These are phyloP conservation scores for Geoglossum cookeanum DNA, from an alignment of 2,329 filamentous ascomycete species.

Conservation along the genomic window DNA sequence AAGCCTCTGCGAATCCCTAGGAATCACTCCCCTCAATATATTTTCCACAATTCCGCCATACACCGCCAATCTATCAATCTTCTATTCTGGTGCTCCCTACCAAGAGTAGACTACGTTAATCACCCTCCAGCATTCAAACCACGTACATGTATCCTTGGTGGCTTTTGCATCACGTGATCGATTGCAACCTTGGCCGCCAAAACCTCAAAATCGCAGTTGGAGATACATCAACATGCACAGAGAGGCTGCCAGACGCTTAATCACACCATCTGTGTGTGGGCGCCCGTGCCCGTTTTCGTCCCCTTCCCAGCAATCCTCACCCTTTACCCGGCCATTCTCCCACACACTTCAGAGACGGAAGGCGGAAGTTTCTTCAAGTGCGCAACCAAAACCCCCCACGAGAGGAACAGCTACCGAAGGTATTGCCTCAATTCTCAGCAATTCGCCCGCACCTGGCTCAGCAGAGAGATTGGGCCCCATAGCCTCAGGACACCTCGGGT, in stretches of 20 bases:
- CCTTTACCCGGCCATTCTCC: neutral
- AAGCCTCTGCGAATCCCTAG: neutral
- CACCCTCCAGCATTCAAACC: neutral
- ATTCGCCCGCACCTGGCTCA: neutral
- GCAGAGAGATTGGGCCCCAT: neutral
- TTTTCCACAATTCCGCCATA: too few relatives aligned
- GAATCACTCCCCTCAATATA: neutral
- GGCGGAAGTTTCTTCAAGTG: neutral
- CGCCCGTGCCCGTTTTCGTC: neutral
- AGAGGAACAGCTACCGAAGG: neutral
- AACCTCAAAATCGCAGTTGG: neutral
- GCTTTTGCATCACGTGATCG: neutral
- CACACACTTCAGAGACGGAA: neutral
- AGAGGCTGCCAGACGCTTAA: neutral
- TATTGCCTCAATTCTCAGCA: neutral
- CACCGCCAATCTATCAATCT: neutral
- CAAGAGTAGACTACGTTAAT: neutral
- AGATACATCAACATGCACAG: neutral
- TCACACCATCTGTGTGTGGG: neutral
- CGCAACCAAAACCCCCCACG: neutral
- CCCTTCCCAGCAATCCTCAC: neutral
- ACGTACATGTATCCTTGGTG: neutral
- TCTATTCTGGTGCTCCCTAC: neutral
- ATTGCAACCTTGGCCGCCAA: neutral
- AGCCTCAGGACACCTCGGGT: neutral